Percentiles rank a stretch among this genome's conserved stretches.
Evolutionary conservation across 2,329 filamentous ascomycete genomes (phyloP).

Genomic region (Fusarium luffae): DNA sequence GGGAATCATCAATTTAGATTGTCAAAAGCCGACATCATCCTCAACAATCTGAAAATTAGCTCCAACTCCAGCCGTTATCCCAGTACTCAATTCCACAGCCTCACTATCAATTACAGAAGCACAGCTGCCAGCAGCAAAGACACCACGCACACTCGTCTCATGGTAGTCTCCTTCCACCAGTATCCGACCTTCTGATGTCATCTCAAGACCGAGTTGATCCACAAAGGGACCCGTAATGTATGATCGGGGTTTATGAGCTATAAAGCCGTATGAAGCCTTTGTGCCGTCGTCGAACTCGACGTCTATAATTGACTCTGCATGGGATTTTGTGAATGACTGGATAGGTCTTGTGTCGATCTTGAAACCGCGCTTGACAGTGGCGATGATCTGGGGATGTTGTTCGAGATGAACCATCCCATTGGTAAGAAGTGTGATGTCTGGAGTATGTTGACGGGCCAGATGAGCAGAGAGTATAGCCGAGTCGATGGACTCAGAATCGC

Average conservation of each 20-base stretch:
- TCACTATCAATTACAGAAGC: background rate
- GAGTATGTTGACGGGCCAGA: background rate
- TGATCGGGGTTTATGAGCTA: background rate
- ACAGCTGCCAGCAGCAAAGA: background rate
- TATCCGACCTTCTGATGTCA: background rate
- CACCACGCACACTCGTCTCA: background rate
- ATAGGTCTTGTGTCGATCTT: background rate
- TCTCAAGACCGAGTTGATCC: background rate
- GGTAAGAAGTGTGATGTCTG: background rate
- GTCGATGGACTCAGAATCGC: background rate
- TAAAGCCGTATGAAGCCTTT: fast-evolving
- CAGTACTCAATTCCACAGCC: background rate
- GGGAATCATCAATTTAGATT: fast-evolving
- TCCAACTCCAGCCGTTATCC: background rate
- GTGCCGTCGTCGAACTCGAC: background rate
- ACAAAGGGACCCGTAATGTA: fast-evolving
- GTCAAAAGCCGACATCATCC: background rate
- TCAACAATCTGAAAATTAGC: conserved; percentile 10
- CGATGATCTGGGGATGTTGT: background rate
- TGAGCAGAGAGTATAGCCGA: background rate
- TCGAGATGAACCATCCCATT: background rate
- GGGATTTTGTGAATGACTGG: fast-evolving
- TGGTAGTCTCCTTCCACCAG: background rate
- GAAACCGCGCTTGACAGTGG: fast-evolving
- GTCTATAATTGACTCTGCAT: background rate